Percentiles rank a stretch among this genome's conserved stretches.
Evolutionary conservation across 2,329 filamentous ascomycete genomes (phyloP).

Genomic region (Sclerotinia sclerotiorum): DNA sequence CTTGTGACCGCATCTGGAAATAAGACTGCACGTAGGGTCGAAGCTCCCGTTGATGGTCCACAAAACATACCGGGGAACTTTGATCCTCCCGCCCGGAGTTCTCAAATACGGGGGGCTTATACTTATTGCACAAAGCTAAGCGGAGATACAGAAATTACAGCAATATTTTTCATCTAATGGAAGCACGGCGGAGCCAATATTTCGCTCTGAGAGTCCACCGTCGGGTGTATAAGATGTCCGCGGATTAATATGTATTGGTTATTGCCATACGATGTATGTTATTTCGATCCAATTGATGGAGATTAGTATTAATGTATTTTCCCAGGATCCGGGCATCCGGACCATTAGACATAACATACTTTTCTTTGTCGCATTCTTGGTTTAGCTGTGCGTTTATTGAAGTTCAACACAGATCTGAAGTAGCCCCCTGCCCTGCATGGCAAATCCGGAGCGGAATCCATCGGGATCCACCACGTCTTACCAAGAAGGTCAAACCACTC

Average conservation of each 20-base stretch:
- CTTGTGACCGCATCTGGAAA: background rate
- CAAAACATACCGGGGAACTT: background rate
- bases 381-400: background rate
- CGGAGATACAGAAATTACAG: constrained; percentile 10
- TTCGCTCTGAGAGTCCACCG: background rate
- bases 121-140: constrained; percentile 8
- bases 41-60: background rate
- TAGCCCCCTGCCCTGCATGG: background rate
- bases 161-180: background rate
- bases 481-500: background rate
- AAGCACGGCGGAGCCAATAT: background rate
- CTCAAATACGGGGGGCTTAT: background rate
- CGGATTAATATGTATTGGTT: background rate
- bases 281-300: background rate
- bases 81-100: background rate
- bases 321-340: background rate
- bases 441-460: background rate
- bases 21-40: background rate
- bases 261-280: background rate
- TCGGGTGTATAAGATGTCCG: constrained; percentile 6
- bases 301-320: background rate
- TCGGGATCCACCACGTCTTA: background rate
- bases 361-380: background rate
- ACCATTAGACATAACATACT: background rate
- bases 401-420: background rate